Conservation (phyloP, 2,329 filamentous ascomycete genomes). For the Zalaria obscura region DNA sequence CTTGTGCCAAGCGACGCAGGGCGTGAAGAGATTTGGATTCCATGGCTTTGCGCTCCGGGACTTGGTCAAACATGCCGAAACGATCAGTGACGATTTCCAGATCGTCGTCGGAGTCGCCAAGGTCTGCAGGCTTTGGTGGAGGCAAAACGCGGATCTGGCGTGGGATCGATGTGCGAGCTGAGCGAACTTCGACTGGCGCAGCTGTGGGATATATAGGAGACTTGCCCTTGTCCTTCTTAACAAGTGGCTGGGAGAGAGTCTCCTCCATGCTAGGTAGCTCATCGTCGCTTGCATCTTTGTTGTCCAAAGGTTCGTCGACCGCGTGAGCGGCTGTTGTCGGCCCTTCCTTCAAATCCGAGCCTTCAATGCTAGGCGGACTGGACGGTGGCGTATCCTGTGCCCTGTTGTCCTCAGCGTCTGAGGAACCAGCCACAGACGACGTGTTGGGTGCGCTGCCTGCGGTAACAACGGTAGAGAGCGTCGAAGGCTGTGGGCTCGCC, state of each 20-base stretch:
- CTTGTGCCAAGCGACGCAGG: slow-evolving; percentile 19
- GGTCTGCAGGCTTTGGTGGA: background rate
- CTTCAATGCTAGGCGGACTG: slow-evolving; percentile 21
- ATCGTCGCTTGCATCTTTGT: slow-evolving; percentile 6
- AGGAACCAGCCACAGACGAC: slow-evolving; percentile 37
- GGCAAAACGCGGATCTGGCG: slow-evolving; percentile 3
- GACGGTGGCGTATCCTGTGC: slow-evolving; percentile 26
- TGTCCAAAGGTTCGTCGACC: no score
- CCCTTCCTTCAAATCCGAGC: background rate
- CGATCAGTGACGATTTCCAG: slow-evolving; percentile 46
- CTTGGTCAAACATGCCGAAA: slow-evolving; percentile 21
- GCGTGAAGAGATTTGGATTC: slow-evolving; percentile 18
- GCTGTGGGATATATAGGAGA: background rate
- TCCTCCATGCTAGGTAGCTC: slow-evolving; percentile 27
- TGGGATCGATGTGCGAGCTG: background rate
- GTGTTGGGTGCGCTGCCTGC: slow-evolving; percentile 19
- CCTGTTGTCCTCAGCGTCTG: slow-evolving; percentile 39
- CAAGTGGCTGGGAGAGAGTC: slow-evolving; percentile 15
- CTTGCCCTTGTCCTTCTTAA: slow-evolving; percentile 7
- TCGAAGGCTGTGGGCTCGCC: slow-evolving; percentile 17
- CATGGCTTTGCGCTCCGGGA: slow-evolving; percentile 12
- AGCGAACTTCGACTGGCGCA: background rate
- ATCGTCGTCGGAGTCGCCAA: slow-evolving; percentile 34
- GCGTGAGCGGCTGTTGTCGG: background rate
- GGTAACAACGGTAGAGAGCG: slow-evolving; percentile 33